Base-by-base conservation (phyloP, 495 filamentous ascomycete genomes). In the Bacidia gigantensis region DNA sequence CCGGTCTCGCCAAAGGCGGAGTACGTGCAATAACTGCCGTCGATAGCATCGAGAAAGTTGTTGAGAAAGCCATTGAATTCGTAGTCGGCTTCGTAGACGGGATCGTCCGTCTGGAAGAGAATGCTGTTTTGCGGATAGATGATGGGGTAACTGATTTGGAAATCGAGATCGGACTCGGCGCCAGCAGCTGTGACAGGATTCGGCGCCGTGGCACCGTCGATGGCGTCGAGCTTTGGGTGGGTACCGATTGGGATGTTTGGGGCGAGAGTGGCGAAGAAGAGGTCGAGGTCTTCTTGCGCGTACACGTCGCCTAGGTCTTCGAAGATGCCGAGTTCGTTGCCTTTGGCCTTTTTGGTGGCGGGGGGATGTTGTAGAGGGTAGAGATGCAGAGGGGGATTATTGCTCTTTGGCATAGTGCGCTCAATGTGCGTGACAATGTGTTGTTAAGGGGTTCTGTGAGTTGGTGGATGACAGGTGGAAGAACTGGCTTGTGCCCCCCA, bases 31-130 rank as follows among this genome's bases (percentile, higher is more conserved):
- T 81, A 81, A n/a, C 72, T 75, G 3, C 76, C 80, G 53, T 83
- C 80, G 26, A 83, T 72, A 12, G 78, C 79, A 54, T 81, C 75
- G 51, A 76, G 70, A 58, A 81, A 75, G 39, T 67, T 72, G 57
- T 71, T 70, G 50, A 69, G 69, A 26, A 73, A 67, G 5, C 56
- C 56, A 20, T 54, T 17, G 14, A 32, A 58, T 12, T 20, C 32
- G 20, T 58, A 58, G 26, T 54, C 54, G 21, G 60, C 63, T 23
- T 72, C 61, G 52, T 74, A 76, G 49, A 66, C 66, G 49, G 69
- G 66, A 58, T 80, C 76, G 57, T 81, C 80, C 0, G 69, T 69
- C 52, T 83, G 77, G 65, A 70, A 82, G 10, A 84, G 66, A n/a
- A 77, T 68, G 0, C 70, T 69, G 25, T 72, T 76, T 58, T 83